phyloP scores from a whole-genome alignment of 257 asterid genomes.

The Paraleonurus japonicus region DNA sequence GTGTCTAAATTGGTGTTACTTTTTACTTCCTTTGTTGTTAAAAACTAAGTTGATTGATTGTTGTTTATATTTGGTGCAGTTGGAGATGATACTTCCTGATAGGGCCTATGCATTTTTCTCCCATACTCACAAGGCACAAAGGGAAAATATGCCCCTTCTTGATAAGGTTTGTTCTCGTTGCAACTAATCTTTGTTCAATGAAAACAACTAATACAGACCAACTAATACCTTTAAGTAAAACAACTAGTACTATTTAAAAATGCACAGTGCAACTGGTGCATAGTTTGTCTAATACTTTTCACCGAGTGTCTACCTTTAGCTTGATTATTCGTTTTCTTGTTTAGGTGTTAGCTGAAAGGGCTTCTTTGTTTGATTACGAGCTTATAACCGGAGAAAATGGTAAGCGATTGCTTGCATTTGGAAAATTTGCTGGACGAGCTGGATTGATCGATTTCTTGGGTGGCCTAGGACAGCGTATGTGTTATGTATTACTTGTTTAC shows the following conservation, averaged over 20 bases:
- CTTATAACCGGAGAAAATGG: slow-evolving; percentile 89
- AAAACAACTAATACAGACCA: no score
- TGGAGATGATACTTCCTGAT: slow-evolving; percentile 90
- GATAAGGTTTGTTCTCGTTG: slow-evolving; percentile 63
- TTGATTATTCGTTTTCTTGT: slow-evolving; percentile 14
- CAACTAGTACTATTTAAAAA: no score
- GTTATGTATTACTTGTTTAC: not conserved
- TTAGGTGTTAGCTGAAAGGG: slow-evolving; percentile 75
- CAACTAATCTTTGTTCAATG: no score
- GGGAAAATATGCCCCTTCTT: slow-evolving; percentile 92
- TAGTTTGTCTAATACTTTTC: no score
- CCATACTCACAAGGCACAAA: slow-evolving; percentile 95
- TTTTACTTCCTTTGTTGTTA: not conserved
- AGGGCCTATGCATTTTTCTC: slow-evolving; percentile 93
- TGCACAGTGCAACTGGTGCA: not conserved
- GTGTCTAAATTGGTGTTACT: slow-evolving; percentile 32
- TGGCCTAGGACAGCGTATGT: slow-evolving; percentile 85
- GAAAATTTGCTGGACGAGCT: slow-evolving; percentile 92
- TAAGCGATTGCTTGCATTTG: slow-evolving; percentile 84
- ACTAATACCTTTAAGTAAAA: no score
- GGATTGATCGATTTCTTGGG: slow-evolving; percentile 83
- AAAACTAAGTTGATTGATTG: not conserved
- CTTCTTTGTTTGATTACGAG: slow-evolving; percentile 86
- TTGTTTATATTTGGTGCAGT: slow-evolving; percentile 46
- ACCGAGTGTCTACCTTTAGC: not conserved